A percentile compares a stretch with the other conserved stretches of the same genome.
These are phyloP conservation scores for Globisporangium cederbergense DNA, from an alignment of 352 stramenopile species.

Conservation along the genomic window DNA sequence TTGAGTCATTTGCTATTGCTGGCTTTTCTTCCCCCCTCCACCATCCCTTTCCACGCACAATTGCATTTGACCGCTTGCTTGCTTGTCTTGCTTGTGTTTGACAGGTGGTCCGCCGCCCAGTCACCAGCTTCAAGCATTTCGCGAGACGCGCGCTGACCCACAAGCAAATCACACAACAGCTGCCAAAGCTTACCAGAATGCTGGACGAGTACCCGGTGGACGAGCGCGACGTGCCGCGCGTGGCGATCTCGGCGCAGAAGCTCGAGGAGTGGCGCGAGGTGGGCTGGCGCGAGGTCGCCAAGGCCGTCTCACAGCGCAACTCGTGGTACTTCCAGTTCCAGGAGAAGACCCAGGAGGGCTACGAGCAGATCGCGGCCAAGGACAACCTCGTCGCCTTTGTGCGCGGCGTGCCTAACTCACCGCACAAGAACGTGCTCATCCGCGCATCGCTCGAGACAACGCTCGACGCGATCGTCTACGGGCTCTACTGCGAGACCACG, in stretches of 20 bases:
- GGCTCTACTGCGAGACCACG: slow-evolving; percentile 35
- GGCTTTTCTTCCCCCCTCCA: too few relatives aligned
- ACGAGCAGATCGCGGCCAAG: slow-evolving; percentile 29
- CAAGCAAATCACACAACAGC: not conserved
- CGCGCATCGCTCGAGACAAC: slow-evolving; percentile 35
- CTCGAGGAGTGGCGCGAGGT: slow-evolving; percentile 29
- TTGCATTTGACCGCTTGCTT: too few relatives aligned
- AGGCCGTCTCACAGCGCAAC: slow-evolving; percentile 23
- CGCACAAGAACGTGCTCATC: slow-evolving; percentile 20
- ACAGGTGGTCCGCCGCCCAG: too few relatives aligned
- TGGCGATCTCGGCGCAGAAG: slow-evolving; percentile 34
- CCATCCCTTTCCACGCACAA: too few relatives aligned
- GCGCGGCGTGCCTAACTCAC: slow-evolving; percentile 26
- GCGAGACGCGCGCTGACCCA: not conserved
- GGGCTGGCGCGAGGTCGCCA: slow-evolving; percentile 22
- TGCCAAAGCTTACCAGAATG: not conserved
- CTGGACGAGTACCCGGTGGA: slow-evolving; percentile 17
- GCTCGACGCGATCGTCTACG: slow-evolving; percentile 43
- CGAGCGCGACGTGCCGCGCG: slow-evolving; percentile 22
- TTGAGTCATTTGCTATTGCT: too few relatives aligned
- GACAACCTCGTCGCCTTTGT: slow-evolving; percentile 31
- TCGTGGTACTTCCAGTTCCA: slow-evolving; percentile 37
- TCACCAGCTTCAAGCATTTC: not conserved
- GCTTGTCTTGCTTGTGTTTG: too few relatives aligned
- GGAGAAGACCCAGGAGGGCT: slow-evolving; percentile 32